A percentile compares a stretch with the other conserved stretches of the same genome.
Conservation (phyloP, 306 rosid genomes). For the Canavalia gladiata region DNA sequence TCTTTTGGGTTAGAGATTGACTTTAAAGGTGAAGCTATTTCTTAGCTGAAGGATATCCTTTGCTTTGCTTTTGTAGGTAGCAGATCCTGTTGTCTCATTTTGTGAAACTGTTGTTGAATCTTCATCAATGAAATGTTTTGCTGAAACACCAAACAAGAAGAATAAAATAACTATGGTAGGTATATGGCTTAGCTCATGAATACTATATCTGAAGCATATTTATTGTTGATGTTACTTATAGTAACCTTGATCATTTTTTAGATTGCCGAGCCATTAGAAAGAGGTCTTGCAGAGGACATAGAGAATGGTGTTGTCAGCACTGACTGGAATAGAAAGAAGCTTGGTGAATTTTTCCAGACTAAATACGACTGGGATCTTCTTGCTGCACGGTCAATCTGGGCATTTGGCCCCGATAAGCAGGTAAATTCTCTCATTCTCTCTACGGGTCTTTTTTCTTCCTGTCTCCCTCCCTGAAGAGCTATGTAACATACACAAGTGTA, state of each 20-base stretch:
- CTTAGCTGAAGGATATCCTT: conserved; percentile 45
- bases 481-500: conserved; percentile 35
- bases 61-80: conserved; percentile 70
- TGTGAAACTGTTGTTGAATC: conserved; percentile 99
- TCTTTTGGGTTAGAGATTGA: conserved; percentile 16
- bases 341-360: conserved; percentile 96
- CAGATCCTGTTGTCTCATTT: conserved; percentile 97
- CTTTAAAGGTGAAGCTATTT: conserved; percentile 17
- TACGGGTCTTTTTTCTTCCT: neutral
- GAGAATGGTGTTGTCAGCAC: conserved; percentile 96
- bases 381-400: conserved; percentile 98
- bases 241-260: conserved; percentile 47
- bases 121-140: conserved; percentile 99
- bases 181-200: conserved; percentile 2
- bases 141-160: conserved; percentile 98
- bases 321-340: conserved; percentile 91
- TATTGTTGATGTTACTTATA: conserved; percentile 22
- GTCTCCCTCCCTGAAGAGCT: neutral
- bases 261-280: conserved; percentile 97
- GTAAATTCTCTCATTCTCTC: conserved; percentile 49
- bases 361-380: conserved; percentile 97
- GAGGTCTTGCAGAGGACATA: conserved; percentile 97
- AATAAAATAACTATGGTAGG: conserved; percentile 98
- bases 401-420: conserved; percentile 99
- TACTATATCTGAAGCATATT: neutral